These are phyloP conservation scores for Kodamaea kaohsiungensis DNA, from an alignment of 805 yeast species.

Conservation along the genomic window DNA sequence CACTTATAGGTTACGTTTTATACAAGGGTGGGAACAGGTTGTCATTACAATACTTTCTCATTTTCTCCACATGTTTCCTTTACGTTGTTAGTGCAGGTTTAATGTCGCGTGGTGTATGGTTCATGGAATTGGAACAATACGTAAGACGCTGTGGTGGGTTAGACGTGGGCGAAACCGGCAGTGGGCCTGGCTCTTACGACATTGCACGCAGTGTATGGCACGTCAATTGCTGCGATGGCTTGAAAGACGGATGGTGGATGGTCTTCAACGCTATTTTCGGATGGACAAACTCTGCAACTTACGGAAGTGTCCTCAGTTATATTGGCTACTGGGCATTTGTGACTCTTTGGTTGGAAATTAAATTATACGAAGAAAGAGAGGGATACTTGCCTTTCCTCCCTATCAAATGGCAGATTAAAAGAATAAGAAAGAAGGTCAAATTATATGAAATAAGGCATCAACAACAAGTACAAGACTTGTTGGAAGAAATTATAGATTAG, in stretches of 20 bases:
- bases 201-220: constrained; percentile 44
- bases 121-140: constrained; percentile 40
- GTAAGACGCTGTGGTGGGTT: constrained; percentile 41
- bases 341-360: constrained; percentile 29
- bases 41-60: constrained; percentile 43
- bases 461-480: constrained; percentile 3
- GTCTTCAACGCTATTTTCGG: constrained; percentile 46
- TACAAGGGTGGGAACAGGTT: constrained; percentile 44
- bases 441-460: constrained; percentile 14
- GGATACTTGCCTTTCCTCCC: constrained; percentile 43
- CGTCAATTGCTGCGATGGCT: constrained; percentile 48
- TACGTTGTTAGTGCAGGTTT: constrained; percentile 47
- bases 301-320: constrained; percentile 42
- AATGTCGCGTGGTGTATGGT: constrained; percentile 46
- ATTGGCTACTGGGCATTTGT: constrained; percentile 39
- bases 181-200: constrained; percentile 48
- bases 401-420: constrained; percentile 37
- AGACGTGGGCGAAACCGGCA: constrained; percentile 46
- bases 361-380: constrained; percentile 37
- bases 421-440: constrained; percentile 32
- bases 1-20: constrained; percentile 33
- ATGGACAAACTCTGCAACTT: constrained; percentile 49
- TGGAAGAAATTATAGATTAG: neutral
- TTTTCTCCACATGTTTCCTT: constrained; percentile 40
- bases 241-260: constrained; percentile 50